Evolutionary conservation across 805 yeast genomes (phyloP).

Genomic region (Ogataea salicorniae): DNA sequence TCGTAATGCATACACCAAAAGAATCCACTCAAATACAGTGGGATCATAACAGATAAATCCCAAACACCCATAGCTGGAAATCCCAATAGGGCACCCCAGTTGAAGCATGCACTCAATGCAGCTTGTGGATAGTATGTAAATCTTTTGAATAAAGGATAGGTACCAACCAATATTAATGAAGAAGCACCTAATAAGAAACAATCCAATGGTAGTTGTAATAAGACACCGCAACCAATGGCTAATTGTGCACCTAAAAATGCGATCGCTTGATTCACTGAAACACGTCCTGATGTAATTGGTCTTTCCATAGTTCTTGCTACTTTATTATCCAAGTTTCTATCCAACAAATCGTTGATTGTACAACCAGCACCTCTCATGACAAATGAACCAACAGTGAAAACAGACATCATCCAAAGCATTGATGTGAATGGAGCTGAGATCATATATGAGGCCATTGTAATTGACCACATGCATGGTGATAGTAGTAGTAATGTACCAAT

Average conservation of each 20-base stretch:
- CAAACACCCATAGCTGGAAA: constrained; percentile 94
- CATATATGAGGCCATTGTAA: constrained; percentile 79
- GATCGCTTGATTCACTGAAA: constrained; percentile 63
- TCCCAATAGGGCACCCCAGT: constrained; percentile 93
- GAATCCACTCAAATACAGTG: constrained; percentile 70
- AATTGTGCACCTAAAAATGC: constrained; percentile 71
- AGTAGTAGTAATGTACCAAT: constrained; percentile 86
- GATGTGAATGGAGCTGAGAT: constrained; percentile 63
- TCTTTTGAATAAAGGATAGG: constrained; percentile 91
- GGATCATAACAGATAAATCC: constrained; percentile 68
- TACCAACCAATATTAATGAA: constrained; percentile 71
- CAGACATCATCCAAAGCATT: constrained; percentile 54
- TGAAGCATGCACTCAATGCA: constrained; percentile 73
- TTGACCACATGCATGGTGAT: constrained; percentile 89
- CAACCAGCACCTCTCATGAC: constrained; percentile 98
- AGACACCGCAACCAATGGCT: constrained; percentile 63
- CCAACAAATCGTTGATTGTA: constrained; percentile 86
- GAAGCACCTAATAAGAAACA: constrained; percentile 81
- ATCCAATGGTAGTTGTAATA: constrained; percentile 68
- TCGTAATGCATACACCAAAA: constrained; percentile 96
- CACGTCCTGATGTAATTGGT: constrained; percentile 89
- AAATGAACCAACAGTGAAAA: constrained; percentile 80
- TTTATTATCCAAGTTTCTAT: constrained; percentile 73
- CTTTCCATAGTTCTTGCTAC: constrained; percentile 86
- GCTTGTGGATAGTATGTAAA: constrained; percentile 95